Base-by-base conservation (phyloP, 345 rosid species). In the Melastoma malabathricum region DNA sequence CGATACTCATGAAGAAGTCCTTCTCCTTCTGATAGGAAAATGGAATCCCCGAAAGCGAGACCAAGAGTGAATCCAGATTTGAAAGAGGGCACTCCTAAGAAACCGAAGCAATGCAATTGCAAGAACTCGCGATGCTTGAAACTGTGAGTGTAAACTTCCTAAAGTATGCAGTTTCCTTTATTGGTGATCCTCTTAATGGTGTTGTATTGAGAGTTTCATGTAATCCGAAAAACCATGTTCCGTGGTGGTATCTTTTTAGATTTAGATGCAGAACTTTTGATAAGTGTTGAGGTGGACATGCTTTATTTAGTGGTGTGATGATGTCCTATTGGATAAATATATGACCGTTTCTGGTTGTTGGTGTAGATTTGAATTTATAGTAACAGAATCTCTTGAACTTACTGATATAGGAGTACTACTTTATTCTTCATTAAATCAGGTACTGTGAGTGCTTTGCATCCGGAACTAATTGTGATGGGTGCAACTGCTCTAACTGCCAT, bases 381-480 rank as follows among this genome's bases (percentile, higher is more conserved):
- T 34, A 34, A 34, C 41, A 5, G 41, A 34, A 8, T 34, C 6
- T 34, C 41, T 34, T 8, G 41, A 1, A 34, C 2, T 34, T 34
- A 34, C 41, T 34, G 9, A 34, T 6, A 34, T 34, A 6, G 2
- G 12, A 34, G 12, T 34, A 34, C 2, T 34, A 34, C 41, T 9
- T 34, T 9, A 34, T 8, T 34, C 41, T n/a, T 13, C 34, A 46
- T 50, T 45, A 46, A 38, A 47, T 59, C 41, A 89, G 97, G 84
- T 86, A 86, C 61, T 86, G 97, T 34, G 94, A 86, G 64, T 89
- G 96, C 75, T 89, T 86, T 73, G 77, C 94, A 43, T 68, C 84
- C 15, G 90, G 95, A 38, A 60, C 70, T 39, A 65, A 78, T 60
- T 86, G 90, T 48, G 76, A 81, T 25, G 95, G 88, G 51, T 83